Evolutionary conservation across 176 grass and related monocot species (phyloP).

Genomic region (Alloteropsis semialata): DNA sequence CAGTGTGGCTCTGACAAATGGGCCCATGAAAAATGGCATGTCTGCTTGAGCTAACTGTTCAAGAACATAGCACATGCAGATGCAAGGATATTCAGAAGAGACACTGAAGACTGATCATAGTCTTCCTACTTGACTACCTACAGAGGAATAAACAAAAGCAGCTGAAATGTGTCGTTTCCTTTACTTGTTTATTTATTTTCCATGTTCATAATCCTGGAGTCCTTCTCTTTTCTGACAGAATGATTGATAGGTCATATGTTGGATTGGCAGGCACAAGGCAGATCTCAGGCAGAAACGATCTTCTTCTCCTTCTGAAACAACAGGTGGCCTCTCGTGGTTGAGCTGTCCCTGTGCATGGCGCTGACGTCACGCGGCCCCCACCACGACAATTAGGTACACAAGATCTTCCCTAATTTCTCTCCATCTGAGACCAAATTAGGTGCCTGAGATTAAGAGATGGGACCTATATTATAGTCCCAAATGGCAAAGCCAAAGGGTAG

Average conservation of each 20-base stretch:
- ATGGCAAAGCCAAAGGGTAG: not conserved
- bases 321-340: conserved; percentile 23
- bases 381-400: not conserved
- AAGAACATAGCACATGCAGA: not conserved
- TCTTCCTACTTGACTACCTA: not conserved
- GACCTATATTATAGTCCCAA: not conserved
- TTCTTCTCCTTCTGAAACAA: not conserved
- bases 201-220: not conserved
- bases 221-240: not conserved
- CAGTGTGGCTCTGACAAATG: not conserved
- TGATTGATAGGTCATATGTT: not conserved
- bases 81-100: not conserved
- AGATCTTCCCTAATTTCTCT: not conserved
- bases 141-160: not conserved
- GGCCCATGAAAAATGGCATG: not conserved
- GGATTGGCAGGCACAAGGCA: not conserved
- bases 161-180: not conserved
- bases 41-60: not conserved
- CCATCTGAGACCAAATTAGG: not conserved
- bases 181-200: not conserved
- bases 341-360: conserved; percentile 28
- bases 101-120: not conserved
- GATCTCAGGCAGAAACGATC: not conserved
- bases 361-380: not conserved
- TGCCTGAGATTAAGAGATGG: not conserved